A percentile compares a stretch with the other conserved stretches of the same genome.
These are phyloP conservation scores for Dictyostelium capitatum DNA, from an alignment of 78 protist species.

Conservation along the genomic window DNA sequence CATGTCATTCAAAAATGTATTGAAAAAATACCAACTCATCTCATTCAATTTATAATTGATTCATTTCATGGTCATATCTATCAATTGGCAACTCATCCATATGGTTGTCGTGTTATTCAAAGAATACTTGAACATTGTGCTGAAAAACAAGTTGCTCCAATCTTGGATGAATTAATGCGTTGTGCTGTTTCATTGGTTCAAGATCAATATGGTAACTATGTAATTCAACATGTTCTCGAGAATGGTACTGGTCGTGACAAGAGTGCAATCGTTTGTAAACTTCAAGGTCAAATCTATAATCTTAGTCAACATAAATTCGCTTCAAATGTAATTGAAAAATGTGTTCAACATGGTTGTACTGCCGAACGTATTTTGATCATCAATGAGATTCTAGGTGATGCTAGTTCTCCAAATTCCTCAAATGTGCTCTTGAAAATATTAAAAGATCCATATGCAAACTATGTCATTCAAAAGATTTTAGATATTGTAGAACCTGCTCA, in stretches of 20 bases:
- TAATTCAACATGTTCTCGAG: conserved; percentile 96
- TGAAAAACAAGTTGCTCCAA: conserved; percentile 77
- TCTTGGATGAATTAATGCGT: conserved; percentile 90
- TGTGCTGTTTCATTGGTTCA: conserved; percentile 84
- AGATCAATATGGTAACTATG: conserved; percentile 99
- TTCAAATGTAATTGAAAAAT: conserved; percentile 86
- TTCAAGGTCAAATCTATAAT: conserved; percentile 85
- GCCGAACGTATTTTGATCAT: conserved; percentile 76
- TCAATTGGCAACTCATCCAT: conserved; percentile 95
- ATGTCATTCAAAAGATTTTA: conserved; percentile 96
- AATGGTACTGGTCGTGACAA: conserved; percentile 78
- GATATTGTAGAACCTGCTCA: conserved; percentile 88
- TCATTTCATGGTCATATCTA: conserved; percentile 90
- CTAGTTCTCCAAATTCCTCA: not conserved
- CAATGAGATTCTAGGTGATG: conserved; percentile 76
- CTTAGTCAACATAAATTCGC: conserved; percentile 96
- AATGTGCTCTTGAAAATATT: conserved; percentile 82
- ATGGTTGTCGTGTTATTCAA: conserved; percentile 99
- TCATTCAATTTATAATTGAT: conserved; percentile 94
- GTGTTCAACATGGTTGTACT: conserved; percentile 77
- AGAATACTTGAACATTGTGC: conserved; percentile 96
- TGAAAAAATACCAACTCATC: conserved; percentile 90
- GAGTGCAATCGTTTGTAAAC: conserved; percentile 59
- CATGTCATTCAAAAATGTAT: conserved; percentile 99
- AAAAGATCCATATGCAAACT: conserved; percentile 97